A percentile compares a stretch with the other conserved stretches of the same genome.
Conservation (phyloP, 495 filamentous ascomycete genomes). For the Xylaria acuta region DNA sequence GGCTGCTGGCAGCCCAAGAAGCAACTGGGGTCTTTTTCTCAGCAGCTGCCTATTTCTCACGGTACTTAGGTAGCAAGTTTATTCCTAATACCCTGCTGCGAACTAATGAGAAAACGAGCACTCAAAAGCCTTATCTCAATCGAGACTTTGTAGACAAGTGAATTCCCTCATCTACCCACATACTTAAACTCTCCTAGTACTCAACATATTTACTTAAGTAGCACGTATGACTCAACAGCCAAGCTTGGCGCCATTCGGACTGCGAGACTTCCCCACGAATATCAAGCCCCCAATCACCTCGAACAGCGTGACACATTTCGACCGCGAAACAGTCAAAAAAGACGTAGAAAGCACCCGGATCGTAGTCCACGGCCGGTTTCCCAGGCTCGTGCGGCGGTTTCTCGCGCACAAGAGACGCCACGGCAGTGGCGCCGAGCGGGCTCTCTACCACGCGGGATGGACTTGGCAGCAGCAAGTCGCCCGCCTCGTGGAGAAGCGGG, state of each 20-base stretch:
- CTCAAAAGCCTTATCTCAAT: not conserved
- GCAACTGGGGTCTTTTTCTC: not conserved
- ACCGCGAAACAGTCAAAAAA: constrained; percentile 19
- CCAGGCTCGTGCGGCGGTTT: constrained; percentile 32
- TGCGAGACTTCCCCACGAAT: constrained; percentile 24
- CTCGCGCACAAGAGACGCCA: constrained; percentile 31
- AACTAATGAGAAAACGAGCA: not conserved
- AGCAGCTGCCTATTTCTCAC: not conserved
- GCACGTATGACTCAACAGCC: not conserved
- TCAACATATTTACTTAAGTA: not conserved
- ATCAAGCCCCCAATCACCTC: constrained; percentile 19
- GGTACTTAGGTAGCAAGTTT: not conserved
- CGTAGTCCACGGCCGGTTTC: constrained; percentile 32
- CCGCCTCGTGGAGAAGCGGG: constrained; percentile 36
- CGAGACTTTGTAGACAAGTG: not conserved
- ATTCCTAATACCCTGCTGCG: not conserved
- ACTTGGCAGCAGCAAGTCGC: constrained; percentile 30
- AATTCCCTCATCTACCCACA: not conserved
- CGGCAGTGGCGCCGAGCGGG: constrained; percentile 27
- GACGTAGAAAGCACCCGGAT: constrained; percentile 34
- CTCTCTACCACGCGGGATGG: constrained; percentile 29
- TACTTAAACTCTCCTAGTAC: not conserved
- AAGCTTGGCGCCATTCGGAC: constrained; percentile 24
- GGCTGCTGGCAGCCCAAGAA: too few relatives aligned
- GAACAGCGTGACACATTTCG: constrained; percentile 35